Evolutionary conservation across 495 filamentous ascomycete species (phyloP).

Genomic region (Recurvomyces mirabilis): DNA sequence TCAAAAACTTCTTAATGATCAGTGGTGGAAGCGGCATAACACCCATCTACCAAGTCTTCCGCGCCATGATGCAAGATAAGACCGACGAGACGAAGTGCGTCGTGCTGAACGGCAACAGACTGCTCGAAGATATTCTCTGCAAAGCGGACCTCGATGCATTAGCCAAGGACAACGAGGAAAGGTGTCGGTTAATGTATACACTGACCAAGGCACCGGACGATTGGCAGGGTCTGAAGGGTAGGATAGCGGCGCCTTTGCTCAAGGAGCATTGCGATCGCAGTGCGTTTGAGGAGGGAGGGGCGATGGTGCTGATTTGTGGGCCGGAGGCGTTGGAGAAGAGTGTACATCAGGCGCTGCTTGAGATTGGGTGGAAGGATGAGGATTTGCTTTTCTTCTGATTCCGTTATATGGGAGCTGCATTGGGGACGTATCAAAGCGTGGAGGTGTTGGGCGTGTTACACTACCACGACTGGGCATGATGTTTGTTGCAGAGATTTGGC

Average conservation of each 20-base stretch:
- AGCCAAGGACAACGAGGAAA: conserved; percentile 37
- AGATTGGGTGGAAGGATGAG: conserved; percentile 65
- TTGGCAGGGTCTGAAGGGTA: conserved; percentile 63
- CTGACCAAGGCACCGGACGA: conserved; percentile 50
- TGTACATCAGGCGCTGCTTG: conserved; percentile 48
- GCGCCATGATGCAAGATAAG: conserved; percentile 56
- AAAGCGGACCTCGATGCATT: conserved; percentile 61
- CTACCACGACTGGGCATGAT: too few species aligned
- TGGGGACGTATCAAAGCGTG: too few species aligned
- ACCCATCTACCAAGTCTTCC: conserved; percentile 79
- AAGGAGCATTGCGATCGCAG: conserved; percentile 44
- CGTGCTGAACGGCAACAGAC: conserved; percentile 70
- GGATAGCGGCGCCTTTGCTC: conserved; percentile 54
- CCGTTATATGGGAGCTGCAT: too few species aligned
- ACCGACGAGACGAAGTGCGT: conserved; percentile 52
- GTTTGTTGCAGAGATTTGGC: too few species aligned
- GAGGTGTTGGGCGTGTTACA: too few species aligned
- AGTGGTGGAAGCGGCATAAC: conserved; percentile 85
- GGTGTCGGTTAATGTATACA: conserved; percentile 59
- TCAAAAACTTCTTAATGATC: conserved; percentile 75
- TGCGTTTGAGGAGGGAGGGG: conserved; percentile 30
- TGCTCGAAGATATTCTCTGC: conserved; percentile 76
- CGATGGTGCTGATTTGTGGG: conserved; percentile 74
- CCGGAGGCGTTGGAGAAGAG: conserved; percentile 67
- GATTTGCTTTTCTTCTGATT: conserved; percentile 87